phyloP scores from a whole-genome alignment of 129 eudicot species.

The Deinandra increscens region DNA sequence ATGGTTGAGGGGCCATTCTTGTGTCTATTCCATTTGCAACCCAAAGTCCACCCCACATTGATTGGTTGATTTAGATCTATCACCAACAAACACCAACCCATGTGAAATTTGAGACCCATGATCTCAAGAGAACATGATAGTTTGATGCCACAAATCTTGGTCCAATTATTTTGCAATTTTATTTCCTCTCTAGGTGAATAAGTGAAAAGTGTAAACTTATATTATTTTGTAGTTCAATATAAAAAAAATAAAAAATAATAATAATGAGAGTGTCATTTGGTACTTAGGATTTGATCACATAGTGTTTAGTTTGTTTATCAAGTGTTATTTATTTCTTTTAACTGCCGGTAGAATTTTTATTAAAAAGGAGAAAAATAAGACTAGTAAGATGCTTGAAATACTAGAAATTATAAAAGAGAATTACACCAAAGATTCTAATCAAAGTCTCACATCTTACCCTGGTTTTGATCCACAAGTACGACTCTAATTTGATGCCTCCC shows the following conservation, averaged over 20 bases:
- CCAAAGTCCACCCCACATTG: slow-evolving; percentile 28
- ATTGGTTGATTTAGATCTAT: slow-evolving; percentile 29
- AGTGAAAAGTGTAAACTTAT: neutral
- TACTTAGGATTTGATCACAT: neutral
- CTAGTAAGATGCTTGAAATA: too few relatives aligned
- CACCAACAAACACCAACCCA: slow-evolving; percentile 31
- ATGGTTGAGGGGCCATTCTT: neutral
- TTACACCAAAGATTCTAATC: too few relatives aligned
- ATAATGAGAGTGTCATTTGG: neutral
- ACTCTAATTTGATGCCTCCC: too few relatives aligned
- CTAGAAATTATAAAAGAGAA: too few relatives aligned
- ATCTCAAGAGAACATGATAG: slow-evolving; percentile 25
- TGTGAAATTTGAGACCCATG: slow-evolving; percentile 32
- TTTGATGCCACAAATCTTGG: slow-evolving; percentile 29
- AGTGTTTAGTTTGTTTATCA: neutral
- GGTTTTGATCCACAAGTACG: too few relatives aligned
- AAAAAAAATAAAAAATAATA: too few relatives aligned
- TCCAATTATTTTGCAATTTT: slow-evolving; percentile 14
- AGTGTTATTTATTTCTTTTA: too few relatives aligned
- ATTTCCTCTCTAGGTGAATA: neutral
- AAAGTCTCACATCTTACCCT: too few relatives aligned
- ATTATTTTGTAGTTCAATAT: neutral
- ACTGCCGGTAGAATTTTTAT: too few relatives aligned
- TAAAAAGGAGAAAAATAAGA: too few relatives aligned
- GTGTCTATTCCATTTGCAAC: neutral